A percentile compares a stretch with the other conserved stretches of the same genome.
Conservation (phyloP, 768 basidiomycete genomes). For the Tulasnella sp. region DNA sequence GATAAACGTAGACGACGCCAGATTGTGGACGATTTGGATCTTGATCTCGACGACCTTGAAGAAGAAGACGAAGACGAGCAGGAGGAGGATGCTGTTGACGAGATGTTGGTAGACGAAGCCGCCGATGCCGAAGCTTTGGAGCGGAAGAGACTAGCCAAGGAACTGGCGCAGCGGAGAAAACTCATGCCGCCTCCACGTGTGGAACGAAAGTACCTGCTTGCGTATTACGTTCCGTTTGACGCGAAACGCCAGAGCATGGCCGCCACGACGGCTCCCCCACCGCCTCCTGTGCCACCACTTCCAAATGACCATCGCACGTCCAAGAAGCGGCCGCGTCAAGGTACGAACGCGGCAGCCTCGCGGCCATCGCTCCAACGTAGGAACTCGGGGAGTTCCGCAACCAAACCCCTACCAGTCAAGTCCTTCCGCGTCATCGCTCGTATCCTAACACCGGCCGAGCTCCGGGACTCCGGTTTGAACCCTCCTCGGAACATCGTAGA, state of each 20-base stretch:
- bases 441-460: conserved; percentile 69
- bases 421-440: conserved; percentile 76
- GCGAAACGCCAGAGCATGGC: conserved; percentile 39
- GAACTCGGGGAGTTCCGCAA: conserved; percentile 48
- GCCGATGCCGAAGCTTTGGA: conserved; percentile 19
- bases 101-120: not conserved
- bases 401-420: conserved; percentile 45
- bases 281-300: not conserved
- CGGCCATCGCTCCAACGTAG: conserved; percentile 39
- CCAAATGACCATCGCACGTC: conserved; percentile 40
- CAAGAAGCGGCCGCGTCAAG: conserved; percentile 49
- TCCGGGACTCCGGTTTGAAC: conserved; percentile 62
- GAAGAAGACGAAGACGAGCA: conserved; percentile 30
- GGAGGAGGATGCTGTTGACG: conserved; percentile 21
- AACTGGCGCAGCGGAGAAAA: conserved; percentile 4
- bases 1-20: conserved; percentile 36
- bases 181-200: conserved; percentile 46
- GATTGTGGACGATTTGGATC: conserved; percentile 39
- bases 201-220: conserved; percentile 70
- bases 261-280: conserved; percentile 30
- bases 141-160: not conserved
- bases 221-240: conserved; percentile 73
- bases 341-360: conserved; percentile 39
- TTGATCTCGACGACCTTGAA: conserved; percentile 34
- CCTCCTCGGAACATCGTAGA: conserved; percentile 41